Evolutionary conservation across 805 yeast genomes (phyloP).

Genomic region (Candida koratica): DNA sequence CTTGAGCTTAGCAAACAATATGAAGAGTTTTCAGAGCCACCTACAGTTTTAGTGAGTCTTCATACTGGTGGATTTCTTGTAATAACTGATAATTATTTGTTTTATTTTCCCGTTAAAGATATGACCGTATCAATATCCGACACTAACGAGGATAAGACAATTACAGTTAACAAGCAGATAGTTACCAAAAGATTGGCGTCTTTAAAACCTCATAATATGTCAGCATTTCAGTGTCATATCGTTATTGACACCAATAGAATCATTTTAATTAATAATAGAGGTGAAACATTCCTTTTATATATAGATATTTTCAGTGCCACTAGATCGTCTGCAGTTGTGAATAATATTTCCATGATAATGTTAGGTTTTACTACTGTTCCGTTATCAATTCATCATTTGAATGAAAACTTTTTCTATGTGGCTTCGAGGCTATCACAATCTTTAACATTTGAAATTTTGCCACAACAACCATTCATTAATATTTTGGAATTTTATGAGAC

Average conservation of each 20-base stretch:
- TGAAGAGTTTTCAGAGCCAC: conserved; percentile 28
- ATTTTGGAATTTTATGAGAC: conserved; percentile 20
- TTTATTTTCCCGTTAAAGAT: conserved; percentile 26
- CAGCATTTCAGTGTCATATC: conserved; percentile 11
- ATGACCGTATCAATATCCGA: conserved; percentile 13
- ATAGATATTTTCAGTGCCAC: conserved; percentile 11
- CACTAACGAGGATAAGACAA: conserved; percentile 12
- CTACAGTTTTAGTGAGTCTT: conserved; percentile 23
- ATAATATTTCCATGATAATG: conserved; percentile 18
- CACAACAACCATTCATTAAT: conserved; percentile 24
- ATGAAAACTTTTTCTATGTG: conserved; percentile 25
- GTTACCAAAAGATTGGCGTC: conserved; percentile 19
- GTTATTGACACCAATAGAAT: conserved; percentile 27
- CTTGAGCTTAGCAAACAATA: conserved; percentile 20
- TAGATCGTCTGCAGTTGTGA: conserved; percentile 1
- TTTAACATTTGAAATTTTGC: conserved; percentile 24
- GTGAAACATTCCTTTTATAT: conserved; percentile 25
- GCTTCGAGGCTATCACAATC: conserved; percentile 31
- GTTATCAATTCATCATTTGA: conserved; percentile 23
- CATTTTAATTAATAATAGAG: conserved; percentile 26
- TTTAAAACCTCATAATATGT: conserved; percentile 2
- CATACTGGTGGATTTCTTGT: conserved; percentile 26
- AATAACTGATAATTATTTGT: conserved; percentile 22
- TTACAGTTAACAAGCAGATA: conserved; percentile 14
- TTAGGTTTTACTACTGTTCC: conserved; percentile 33